Evolutionary conservation across 169 alveolate genomes (phyloP), one percentile per base, ranked within the genome.

Genomic region (Plasmodium inui): DNA sequence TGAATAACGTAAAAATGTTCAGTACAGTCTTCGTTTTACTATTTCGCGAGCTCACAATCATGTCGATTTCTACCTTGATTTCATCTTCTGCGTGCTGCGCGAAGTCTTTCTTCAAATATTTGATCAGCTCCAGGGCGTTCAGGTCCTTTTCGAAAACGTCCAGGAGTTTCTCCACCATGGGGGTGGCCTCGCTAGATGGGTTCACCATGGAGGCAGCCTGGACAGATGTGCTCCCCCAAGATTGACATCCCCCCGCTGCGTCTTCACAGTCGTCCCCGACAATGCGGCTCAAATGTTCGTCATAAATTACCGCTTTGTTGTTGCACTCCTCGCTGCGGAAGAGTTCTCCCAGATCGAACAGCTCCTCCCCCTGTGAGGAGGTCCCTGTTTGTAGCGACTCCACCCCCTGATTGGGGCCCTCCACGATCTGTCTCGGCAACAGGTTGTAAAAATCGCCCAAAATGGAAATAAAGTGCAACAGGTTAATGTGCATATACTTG

Each of bases 131-230:
- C 46, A 89, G 73, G 12, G 94, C 26, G 39, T 89, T 89, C 73
- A 89, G 46, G 50, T 89, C 90, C 72, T 79, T 78, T 79, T 89
- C 94, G 82, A 79, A 89, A n/a, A 79, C 28, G 32, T 89, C 94
- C 30, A 89, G 30, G 26, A 61, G 82, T 32, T 6, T 79, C 72
- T 89, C 94, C 9, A 89, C 34, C 14, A n/a, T 7, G 6, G 19
- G 19, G 32, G 28, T 5, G 53, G 19, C 44, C 32, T 17, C 26
- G 1, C 5, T 37, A 37, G 44, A 6, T 5, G 44, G 10, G 9
- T 76, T 85, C 5, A 86, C 28, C 8, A 19, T 14, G 0, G 10
- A 4, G 41, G 37, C 22, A n/a, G 37, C 32, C 28, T 22, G 17
- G 3, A 22, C 46, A 14, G 61, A 17, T 50, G 7, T 6, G 5